phyloP scores from a whole-genome alignment of 2,329 filamentous ascomycete species.

The Botrytis paeoniae region DNA sequence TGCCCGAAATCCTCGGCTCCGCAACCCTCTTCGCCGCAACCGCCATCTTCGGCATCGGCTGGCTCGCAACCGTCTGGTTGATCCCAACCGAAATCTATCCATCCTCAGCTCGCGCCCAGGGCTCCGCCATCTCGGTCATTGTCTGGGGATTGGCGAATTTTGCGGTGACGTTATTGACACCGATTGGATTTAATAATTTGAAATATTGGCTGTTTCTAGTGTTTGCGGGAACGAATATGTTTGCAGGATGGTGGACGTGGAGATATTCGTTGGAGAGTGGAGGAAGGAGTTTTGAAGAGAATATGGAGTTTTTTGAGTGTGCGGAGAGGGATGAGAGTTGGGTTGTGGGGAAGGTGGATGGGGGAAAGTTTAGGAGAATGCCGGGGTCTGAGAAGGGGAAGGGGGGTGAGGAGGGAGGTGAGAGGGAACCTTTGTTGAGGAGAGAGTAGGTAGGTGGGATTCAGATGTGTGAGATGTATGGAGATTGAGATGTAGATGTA shows the following conservation, averaged over 20 bases:
- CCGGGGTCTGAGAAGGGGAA: constrained; percentile 22
- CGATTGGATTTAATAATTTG: constrained; percentile 58
- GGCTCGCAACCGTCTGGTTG: constrained; percentile 58
- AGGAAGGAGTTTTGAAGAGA: constrained; percentile 53
- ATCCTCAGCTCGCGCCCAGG: constrained; percentile 58
- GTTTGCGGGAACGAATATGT: constrained; percentile 51
- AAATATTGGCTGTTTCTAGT: constrained; percentile 57
- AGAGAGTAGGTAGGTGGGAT: not conserved
- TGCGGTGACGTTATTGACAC: constrained; percentile 54
- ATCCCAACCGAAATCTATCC: constrained; percentile 62
- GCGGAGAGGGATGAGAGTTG: constrained; percentile 51
- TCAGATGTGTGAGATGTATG: not conserved
- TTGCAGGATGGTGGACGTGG: constrained; percentile 50
- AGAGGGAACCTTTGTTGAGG: constrained; percentile 26
- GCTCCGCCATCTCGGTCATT: constrained; percentile 61
- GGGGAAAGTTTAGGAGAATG: constrained; percentile 46
- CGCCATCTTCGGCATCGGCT: constrained; percentile 58
- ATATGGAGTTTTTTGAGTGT: constrained; percentile 45
- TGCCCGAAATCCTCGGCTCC: constrained; percentile 50
- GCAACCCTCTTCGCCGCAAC: constrained; percentile 55
- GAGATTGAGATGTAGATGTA: not conserved
- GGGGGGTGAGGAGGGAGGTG: constrained; percentile 16
- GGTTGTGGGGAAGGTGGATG: constrained; percentile 51
- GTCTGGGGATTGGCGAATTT: constrained; percentile 55
- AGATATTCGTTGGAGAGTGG: constrained; percentile 58